Evolutionary conservation across 768 basidiomycete genomes (phyloP).

Genomic region (Pisolithus sp.): DNA sequence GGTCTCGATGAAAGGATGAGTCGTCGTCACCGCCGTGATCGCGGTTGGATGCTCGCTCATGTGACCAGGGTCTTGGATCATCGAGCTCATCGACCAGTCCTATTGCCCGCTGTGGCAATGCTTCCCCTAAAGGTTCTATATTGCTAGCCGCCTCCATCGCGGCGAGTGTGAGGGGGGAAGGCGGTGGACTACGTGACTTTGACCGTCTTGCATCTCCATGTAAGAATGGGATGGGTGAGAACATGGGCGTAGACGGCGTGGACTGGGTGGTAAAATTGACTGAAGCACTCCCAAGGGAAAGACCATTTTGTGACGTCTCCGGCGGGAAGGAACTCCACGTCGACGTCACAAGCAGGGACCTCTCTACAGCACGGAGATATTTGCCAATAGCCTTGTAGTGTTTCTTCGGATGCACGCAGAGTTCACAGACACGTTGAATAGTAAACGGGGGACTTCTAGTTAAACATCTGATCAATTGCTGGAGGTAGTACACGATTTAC

Average conservation of each 20-base stretch:
- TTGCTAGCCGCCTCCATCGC: constrained; percentile 27
- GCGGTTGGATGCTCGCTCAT: constrained; percentile 76
- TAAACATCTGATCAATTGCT: constrained; percentile 4
- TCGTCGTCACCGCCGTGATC: constrained; percentile 56
- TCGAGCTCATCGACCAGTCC: constrained; percentile 84
- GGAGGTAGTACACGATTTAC: constrained; percentile 18
- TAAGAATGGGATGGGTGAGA: constrained; percentile 83
- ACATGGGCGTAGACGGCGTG: constrained; percentile 71
- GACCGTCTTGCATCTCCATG: constrained; percentile 79
- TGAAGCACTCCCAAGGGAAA: constrained; percentile 27
- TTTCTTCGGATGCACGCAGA: constrained; percentile 58
- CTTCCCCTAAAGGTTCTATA: constrained; percentile 33
- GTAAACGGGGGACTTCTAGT: constrained; percentile 71
- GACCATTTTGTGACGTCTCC: constrained; percentile 26
- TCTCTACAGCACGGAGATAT: constrained; percentile 83
- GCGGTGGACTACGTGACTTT: constrained; percentile 72
- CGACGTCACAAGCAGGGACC: constrained; percentile 77
- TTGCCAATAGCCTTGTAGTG: constrained; percentile 79
- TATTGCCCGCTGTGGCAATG: constrained; percentile 42
- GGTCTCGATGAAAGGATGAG: constrained; percentile 45
- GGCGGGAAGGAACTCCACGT: constrained; percentile 66
- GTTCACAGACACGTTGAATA: constrained; percentile 83
- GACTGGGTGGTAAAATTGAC: constrained; percentile 45
- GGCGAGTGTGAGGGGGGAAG: constrained; percentile 59
- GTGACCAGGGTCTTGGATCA: constrained; percentile 77